These are phyloP conservation scores for Cladosporium sp. DNA, from an alignment of 2,329 filamentous ascomycete species.

Conservation along the genomic window DNA sequence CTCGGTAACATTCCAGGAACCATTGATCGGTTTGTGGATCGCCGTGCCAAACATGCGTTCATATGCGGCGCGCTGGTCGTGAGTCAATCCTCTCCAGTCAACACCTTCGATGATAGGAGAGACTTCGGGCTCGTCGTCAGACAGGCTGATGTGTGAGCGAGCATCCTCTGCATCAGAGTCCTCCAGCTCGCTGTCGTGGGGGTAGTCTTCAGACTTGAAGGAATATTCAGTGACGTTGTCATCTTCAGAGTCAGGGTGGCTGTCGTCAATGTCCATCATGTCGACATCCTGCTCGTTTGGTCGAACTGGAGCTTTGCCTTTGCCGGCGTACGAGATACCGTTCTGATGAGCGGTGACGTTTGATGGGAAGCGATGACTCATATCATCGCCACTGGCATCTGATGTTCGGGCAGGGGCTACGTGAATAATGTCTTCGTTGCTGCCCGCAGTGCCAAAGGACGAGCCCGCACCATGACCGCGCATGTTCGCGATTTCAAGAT, in stretches of 20 bases:
- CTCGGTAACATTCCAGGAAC: conserved; percentile 26
- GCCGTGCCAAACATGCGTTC: conserved; percentile 21
- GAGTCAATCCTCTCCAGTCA: background rate
- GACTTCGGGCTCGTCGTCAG: conserved; percentile 11
- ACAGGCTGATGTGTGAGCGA: conserved; percentile 22
- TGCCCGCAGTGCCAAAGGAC: background rate
- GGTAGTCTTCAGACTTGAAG: conserved; percentile 18
- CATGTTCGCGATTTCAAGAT: background rate
- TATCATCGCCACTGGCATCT: background rate
- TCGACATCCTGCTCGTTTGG: background rate
- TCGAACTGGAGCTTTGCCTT: background rate
- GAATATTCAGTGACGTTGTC: conserved; percentile 18
- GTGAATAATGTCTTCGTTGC: conserved; percentile 1
- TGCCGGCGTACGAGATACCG: background rate
- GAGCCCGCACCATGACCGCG: background rate
- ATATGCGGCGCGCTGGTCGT: background rate
- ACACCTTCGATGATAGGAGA: background rate
- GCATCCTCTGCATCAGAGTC: conserved; percentile 17
- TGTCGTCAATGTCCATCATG: background rate
- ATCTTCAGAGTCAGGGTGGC: background rate
- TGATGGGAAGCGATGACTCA: background rate
- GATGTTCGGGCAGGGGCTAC: background rate
- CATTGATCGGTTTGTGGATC: conserved; percentile 16
- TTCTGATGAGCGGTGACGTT: background rate
- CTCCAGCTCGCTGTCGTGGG: conserved; percentile 12